Base-by-base conservation (phyloP, 257 asterid species). In the Ophiorrhiza pumila region DNA sequence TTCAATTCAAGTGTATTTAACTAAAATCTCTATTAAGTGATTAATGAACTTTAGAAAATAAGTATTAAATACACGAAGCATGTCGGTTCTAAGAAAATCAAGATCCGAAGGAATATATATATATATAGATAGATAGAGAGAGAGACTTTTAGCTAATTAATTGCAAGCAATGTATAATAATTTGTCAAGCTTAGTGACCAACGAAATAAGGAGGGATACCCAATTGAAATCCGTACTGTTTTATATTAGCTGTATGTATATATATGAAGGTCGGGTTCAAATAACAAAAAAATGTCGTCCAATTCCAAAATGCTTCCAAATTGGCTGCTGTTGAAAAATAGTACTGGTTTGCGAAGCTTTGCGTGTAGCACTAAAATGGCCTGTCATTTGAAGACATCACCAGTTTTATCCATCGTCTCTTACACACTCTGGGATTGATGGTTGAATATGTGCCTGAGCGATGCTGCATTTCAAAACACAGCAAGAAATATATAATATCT, bases 301-400 rank as follows among this genome's bases (percentile, higher is more conserved):
- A 23, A 41, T 12, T 46, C 25, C 9, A 52, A 46, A 7, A 12
- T 20, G 47, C 60, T 66, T 74, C 78, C 78, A 74, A 66, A 66
- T 31, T 59, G 75, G 69, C 56, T 60, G 74, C 79, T 59, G 52
- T 58, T 68, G 70, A 34, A 49, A 69, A 49, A 75, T 45, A 47
- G 63, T 66, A n/a, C n/a, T n/a, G 65, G 29, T n/a, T 74, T 17
- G 31, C 50, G 22, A 53, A 41, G 46, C 65, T 53, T 31, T 74
- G 35, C 68, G 68, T 74, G 70, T 39, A 39, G 27, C 34, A 23
- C 27, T 32, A 17, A 41, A 10, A 20, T 46, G 70, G 50, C 46
- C 31, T 72, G 69, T 45, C 46, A 72, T 1, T 43, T 41, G n/a
- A 39, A n/a, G 49, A 27, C 20, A 58, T 39, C 62, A 52, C 12